Evolutionary conservation across 192 early-diverging fungal genomes (phyloP), one percentile per base, ranked within the genome.

Genomic region (Coemansia sp.): DNA sequence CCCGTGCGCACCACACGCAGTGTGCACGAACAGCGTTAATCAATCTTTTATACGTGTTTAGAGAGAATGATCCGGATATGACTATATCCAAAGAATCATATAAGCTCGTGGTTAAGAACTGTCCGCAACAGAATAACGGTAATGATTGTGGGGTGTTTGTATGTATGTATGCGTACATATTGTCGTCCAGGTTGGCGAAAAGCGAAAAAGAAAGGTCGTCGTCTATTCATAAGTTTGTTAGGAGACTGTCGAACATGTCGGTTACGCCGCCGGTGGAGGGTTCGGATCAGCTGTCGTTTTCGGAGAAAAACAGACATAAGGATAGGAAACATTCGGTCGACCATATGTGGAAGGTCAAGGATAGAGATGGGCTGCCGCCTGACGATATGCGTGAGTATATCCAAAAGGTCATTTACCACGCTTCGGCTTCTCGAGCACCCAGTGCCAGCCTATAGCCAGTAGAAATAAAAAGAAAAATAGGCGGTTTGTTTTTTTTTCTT

Each of bases 121-220:
- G 77, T 16, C 77, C 77, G 42, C 77, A 80, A 60, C 77, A 80
- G 68, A 63, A 29, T 0, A 80, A 80, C 54, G 72, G 72, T 29
- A 75, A 75, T 22, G 77, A 80, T 38, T 80, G 77, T 29, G 77
- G 77, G 5, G 72, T 80, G 33, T 80, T 63, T 45, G 77, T 80
- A 25, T 80, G 77, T 36, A 75, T 72, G 63, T 71, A 75, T 32
- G 77, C 77, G 34, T 80, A 80, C n/a, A 66, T 69, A 0, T 36
- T 80, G 48, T 68, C 77, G 5, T 20, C 65, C 5, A 63, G 77
- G 59, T 52, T 80, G 17, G 64, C 71, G 1, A 73, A 60, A 36
- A 3, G 48, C 1, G 76, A 73, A 30, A 18, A 30, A 7, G 54
- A 61, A n/a, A 58, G 58, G 17, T 16, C 32, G 30, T 60, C 40